A percentile compares a stretch with the other conserved stretches of the same genome.
phyloP scores from a whole-genome alignment of 139 green algal genomes.

The Chlorella ohadii region DNA sequence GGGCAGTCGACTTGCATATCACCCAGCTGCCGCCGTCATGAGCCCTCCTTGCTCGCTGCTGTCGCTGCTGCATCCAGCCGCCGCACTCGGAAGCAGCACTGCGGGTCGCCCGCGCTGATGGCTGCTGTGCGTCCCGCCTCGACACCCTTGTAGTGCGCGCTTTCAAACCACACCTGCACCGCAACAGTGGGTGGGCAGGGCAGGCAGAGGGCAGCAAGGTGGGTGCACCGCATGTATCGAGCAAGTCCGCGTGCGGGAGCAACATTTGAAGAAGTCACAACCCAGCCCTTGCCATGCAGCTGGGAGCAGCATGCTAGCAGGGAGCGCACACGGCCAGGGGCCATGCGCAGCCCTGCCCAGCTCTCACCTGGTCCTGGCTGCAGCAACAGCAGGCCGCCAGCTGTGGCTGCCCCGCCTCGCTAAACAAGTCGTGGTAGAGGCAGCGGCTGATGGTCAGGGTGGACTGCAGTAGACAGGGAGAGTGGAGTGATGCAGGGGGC shows the following conservation, averaged over 20 bases:
- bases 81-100: constrained; percentile 29
- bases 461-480: constrained; percentile 6
- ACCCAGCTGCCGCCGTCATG: too few relatives aligned
- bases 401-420: constrained; percentile 33
- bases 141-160: not conserved
- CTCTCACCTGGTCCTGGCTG: constrained; percentile 38
- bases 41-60: too few relatives aligned
- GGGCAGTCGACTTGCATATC: too few relatives aligned
- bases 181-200: constrained; percentile 10
- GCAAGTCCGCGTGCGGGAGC: too few relatives aligned
- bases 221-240: too few relatives aligned
- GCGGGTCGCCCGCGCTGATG: constrained; percentile 8
- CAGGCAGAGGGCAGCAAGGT: not conserved
- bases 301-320: too few relatives aligned
- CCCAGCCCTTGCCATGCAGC: too few relatives aligned
- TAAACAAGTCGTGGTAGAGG: constrained; percentile 50
- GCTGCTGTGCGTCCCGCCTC: not conserved
- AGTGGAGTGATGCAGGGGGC: not conserved
- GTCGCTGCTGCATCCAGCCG: not conserved
- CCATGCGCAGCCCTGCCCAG: not conserved
- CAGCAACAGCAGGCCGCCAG: constrained; percentile 50
- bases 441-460: constrained; percentile 43
- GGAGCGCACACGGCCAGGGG: too few relatives aligned
- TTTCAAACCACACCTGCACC: constrained; percentile 31
- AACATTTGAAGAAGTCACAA: too few relatives aligned